Conservation (phyloP, 768 basidiomycete species). For the Boletus edulis region DNA sequence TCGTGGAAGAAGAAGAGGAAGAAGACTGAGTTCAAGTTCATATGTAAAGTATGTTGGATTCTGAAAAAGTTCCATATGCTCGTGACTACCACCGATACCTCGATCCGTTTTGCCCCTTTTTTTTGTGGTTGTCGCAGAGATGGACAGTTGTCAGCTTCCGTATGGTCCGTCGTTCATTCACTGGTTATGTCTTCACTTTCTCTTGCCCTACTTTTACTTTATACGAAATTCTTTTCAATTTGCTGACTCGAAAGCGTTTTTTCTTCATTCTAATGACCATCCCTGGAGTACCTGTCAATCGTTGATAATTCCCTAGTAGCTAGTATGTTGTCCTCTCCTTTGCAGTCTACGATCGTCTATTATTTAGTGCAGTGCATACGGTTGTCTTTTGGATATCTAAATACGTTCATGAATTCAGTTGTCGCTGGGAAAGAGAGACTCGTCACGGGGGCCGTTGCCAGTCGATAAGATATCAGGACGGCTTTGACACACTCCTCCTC, state of each 20-base stretch:
- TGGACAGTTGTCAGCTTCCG: constrained; percentile 10
- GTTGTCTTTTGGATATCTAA: constrained; percentile 20
- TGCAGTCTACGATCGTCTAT: constrained; percentile 3
- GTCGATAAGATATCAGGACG: constrained; percentile 4
- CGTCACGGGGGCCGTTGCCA: background rate
- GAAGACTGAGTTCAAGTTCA: constrained; percentile 40
- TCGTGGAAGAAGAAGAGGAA: constrained; percentile 73
- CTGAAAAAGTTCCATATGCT: constrained; percentile 7
- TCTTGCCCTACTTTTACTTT: background rate
- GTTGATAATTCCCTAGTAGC: constrained; percentile 20
- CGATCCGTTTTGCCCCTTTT: constrained; percentile 6
- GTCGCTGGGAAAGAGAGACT: constrained; percentile 5
- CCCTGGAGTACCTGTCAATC: constrained; percentile 20
- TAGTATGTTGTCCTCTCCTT: constrained; percentile 25
- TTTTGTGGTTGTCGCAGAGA: constrained; percentile 6
- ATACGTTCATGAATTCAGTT: background rate
- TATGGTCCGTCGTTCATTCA: constrained; percentile 1
- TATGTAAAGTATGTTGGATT: constrained; percentile 23
- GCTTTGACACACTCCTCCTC: background rate
- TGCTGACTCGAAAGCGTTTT: constrained; percentile 14
- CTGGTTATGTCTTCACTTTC: background rate
- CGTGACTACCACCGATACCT: constrained; percentile 27
- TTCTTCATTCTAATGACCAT: constrained; percentile 20
- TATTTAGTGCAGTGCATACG: constrained; percentile 17
- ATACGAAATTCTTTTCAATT: background rate